Evolutionary conservation across 176 grass and related monocot species (phyloP), one percentile per base, ranked within the genome.

Genomic region (Neostapfia colusana): DNA sequence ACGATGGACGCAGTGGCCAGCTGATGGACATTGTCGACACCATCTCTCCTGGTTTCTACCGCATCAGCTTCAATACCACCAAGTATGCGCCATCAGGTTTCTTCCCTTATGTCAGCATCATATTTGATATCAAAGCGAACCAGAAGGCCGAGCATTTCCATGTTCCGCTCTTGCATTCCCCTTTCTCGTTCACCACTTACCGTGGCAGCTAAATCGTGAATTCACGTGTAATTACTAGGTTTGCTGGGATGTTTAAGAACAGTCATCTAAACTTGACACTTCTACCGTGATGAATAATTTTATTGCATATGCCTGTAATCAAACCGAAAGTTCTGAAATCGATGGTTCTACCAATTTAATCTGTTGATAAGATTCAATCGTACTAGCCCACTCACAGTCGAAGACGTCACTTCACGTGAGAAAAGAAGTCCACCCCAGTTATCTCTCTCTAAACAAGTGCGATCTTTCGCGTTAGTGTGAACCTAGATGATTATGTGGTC

Each of bases 121-220:
- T 90, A 58, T 99, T 99, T 77, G 79, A 92, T 87, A 84, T 99
- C 61, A 88, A 82, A 63, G 85, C 86, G 16, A 82, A 66, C 62
- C 89, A 99, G 79, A 84, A 59, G 50, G 69, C 75, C 5, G 89
- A 99, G 73, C 91, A 99, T 86, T 99, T 95, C 76, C 95, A 95
- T 79, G 91, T 99, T 23, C 95, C 95, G 0, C 74, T 99, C 26
- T 70, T 99, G 89, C 56, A 92, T 90, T 88, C 95, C 71, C 89
- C 95, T 21, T 99, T 92, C 71, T 99, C 87, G 2, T 94, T 98
- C 67, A 90, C 89, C 77, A 94, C 95, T 77, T 95, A 90, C 43
- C 89, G 95, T 75, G 95, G 91, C 26, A 99, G 91, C 81, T 99
- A 92, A 80, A 24, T 28, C 56, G 23, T 69, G 7, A 23, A 58